phyloP scores from a whole-genome alignment of 306 rosid species.

The Quillaja saponaria region DNA sequence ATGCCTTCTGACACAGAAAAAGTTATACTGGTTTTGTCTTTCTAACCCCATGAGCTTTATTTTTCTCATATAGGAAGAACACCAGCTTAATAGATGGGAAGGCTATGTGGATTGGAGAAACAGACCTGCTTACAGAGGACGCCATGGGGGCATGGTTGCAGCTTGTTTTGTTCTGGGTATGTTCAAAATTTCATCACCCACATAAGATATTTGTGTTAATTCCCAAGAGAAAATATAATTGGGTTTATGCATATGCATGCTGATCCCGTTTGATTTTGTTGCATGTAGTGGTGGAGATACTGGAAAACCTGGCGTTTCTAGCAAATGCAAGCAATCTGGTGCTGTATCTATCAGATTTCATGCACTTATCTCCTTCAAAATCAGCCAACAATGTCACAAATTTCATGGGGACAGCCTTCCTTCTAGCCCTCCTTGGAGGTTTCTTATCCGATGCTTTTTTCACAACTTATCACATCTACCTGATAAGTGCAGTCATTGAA shows the following conservation, averaged over 20 bases:
- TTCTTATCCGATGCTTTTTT: constrained; percentile 82
- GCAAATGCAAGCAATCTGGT: constrained; percentile 98
- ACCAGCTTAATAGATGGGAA: constrained; percentile 59
- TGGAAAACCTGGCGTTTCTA: constrained; percentile 87
- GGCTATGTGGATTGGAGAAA: constrained; percentile 88
- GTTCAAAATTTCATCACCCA: constrained; percentile 17
- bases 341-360: constrained; percentile 49
- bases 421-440: constrained; percentile 94
- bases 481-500: constrained; percentile 77
- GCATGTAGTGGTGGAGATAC: constrained; percentile 67
- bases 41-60: background rate
- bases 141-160: constrained; percentile 93
- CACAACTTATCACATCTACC: constrained; percentile 79
- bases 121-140: constrained; percentile 60
- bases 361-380: constrained; percentile 84
- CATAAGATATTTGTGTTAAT: constrained; percentile 1
- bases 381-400: constrained; percentile 86
- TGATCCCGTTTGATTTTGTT: background rate
- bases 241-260: background rate
- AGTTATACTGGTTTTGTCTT: background rate
- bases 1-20: background rate
- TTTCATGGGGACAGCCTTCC: constrained; percentile 97
- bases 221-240: background rate
- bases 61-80: constrained; percentile 42
- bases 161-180: constrained; percentile 80